Conservation (phyloP, 257 asterid genomes). For the Jacaranda copaia region DNA sequence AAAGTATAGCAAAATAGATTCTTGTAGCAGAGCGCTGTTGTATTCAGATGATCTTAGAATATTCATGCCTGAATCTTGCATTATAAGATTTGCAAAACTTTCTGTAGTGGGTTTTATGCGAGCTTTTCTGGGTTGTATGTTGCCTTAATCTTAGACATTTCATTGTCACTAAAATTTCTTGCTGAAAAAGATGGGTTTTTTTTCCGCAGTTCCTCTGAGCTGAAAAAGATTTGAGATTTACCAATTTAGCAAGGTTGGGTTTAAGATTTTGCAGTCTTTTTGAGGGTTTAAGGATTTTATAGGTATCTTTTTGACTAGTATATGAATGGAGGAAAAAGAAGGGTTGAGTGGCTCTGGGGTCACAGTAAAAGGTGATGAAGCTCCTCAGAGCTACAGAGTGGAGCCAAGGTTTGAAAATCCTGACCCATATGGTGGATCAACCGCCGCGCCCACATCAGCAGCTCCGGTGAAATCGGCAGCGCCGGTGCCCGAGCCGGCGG, state of each 20-base stretch:
- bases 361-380: slow-evolving; percentile 51
- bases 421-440: slow-evolving; percentile 47
- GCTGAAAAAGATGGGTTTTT: slow-evolving; percentile 6
- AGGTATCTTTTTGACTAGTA: slow-evolving; percentile 26
- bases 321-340: slow-evolving; percentile 60
- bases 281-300: slow-evolving; percentile 38
- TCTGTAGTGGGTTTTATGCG: slow-evolving; percentile 36
- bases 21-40: slow-evolving; percentile 33
- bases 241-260: slow-evolving; percentile 25
- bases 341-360: slow-evolving; percentile 50
- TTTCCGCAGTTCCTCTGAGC: not conserved
- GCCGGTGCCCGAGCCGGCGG: slow-evolving; percentile 38
- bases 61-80: slow-evolving; percentile 37
- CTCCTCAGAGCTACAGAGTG: slow-evolving; percentile 47
- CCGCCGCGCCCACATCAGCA: slow-evolving; percentile 26
- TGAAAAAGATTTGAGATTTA: slow-evolving; percentile 41
- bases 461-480: not conserved
- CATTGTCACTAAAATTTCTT: slow-evolving; percentile 17
- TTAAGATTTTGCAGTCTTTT: slow-evolving; percentile 28
- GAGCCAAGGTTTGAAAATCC: slow-evolving; percentile 48
- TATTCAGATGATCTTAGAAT: slow-evolving; percentile 50
- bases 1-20: slow-evolving; percentile 34
- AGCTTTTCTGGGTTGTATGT: slow-evolving; percentile 33
- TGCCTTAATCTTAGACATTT: slow-evolving; percentile 30
- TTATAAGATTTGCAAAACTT: slow-evolving; percentile 41